Conservation (phyloP, 805 yeast species). For the Myxozyma neotropica region DNA sequence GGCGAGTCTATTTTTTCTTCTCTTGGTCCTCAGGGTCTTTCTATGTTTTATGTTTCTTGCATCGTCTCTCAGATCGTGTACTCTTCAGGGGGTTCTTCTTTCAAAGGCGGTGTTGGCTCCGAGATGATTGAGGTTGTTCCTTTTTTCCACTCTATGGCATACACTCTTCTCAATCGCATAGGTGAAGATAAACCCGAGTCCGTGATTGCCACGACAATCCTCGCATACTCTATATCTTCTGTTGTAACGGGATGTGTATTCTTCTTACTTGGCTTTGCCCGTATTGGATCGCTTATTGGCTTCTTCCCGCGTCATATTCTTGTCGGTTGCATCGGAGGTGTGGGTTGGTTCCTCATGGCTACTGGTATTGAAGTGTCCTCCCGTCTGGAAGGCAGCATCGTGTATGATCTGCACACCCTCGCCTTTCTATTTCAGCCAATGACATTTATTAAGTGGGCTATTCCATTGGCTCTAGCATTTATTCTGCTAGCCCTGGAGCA, state of each 20-base stretch:
- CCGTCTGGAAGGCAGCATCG: conserved; percentile 70
- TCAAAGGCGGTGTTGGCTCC: conserved; percentile 89
- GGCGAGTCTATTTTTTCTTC: conserved; percentile 75
- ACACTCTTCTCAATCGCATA: conserved; percentile 60
- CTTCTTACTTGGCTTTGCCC: conserved; percentile 71
- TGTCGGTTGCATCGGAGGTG: conserved; percentile 98
- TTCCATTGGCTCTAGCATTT: conserved; percentile 67
- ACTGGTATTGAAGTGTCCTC: conserved; percentile 94
- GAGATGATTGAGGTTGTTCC: conserved; percentile 99
- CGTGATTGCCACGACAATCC: conserved; percentile 80
- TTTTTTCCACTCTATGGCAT: conserved; percentile 94
- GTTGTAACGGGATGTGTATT: conserved; percentile 85
- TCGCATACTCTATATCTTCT: conserved; percentile 81
- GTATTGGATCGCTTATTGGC: conserved; percentile 83
- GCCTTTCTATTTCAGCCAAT: conserved; percentile 48
- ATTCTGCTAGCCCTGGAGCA: conserved; percentile 65
- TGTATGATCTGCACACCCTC: conserved; percentile 59
- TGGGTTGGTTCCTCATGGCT: conserved; percentile 85
- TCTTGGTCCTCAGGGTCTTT: conserved; percentile 84
- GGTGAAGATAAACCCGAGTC: conserved; percentile 51
- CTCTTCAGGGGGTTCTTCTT: conserved; percentile 88
- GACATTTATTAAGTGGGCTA: conserved; percentile 64
- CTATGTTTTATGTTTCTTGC: conserved; percentile 92
- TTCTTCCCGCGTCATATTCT: conserved; percentile 95
- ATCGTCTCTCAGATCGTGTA: conserved; percentile 86